Evolutionary conservation across 2,329 filamentous ascomycete genomes (phyloP).

Genomic region (Rosellinia necatrix): DNA sequence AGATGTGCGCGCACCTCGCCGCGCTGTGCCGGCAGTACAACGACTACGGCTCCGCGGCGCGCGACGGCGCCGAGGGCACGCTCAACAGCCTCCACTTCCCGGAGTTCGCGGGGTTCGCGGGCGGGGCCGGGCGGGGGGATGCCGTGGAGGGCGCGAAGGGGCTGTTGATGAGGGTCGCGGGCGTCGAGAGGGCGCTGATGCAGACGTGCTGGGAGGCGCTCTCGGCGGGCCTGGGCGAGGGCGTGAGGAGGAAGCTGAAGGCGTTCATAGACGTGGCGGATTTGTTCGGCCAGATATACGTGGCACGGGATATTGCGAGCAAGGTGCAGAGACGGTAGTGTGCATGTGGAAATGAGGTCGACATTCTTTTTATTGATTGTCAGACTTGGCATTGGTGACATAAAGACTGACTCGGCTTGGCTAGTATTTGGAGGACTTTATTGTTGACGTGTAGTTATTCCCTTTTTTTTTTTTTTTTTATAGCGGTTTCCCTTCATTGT

Average conservation of each 20-base stretch:
- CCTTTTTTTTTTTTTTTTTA: no score
- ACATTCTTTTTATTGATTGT: no score
- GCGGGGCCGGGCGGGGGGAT: not conserved
- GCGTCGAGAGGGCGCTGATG: not conserved
- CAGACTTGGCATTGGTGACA: no score
- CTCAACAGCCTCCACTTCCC: constrained; percentile 5
- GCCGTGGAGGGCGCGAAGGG: not conserved
- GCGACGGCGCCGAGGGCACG: not conserved
- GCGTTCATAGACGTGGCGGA: not conserved
- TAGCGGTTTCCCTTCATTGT: no score
- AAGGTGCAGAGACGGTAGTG: no score
- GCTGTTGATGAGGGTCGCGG: not conserved
- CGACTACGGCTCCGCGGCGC: constrained; percentile 2
- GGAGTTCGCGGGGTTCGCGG: not conserved
- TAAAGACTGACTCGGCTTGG: no score
- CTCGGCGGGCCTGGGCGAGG: not conserved
- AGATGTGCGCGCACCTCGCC: not conserved
- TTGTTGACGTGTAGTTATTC: no score
- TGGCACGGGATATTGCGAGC: not conserved
- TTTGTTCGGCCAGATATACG: not conserved
- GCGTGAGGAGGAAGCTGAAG: not conserved
- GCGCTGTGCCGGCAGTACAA: constrained; percentile 10
- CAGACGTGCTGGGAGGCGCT: not conserved
- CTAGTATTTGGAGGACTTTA: no score
- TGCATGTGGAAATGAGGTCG: no score